A percentile compares a stretch with the other conserved stretches of the same genome.
Conservation (phyloP, 1,284 basidiomycete genomes). For the Pseudozyma tsukubaensis region DNA sequence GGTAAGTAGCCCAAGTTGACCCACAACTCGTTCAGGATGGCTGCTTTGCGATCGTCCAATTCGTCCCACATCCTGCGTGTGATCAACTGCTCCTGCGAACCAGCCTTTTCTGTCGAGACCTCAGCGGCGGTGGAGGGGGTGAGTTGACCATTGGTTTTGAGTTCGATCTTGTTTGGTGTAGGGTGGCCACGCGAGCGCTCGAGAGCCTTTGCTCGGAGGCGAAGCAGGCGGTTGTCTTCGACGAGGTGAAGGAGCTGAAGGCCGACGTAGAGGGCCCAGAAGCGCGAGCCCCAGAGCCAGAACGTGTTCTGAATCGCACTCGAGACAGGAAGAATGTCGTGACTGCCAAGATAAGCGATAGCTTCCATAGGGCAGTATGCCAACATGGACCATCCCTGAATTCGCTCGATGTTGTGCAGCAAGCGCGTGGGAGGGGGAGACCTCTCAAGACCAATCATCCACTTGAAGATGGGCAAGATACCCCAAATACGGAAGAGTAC, state of each 20-base stretch:
- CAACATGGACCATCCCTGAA: slow-evolving; percentile 68
- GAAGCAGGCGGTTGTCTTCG: slow-evolving; percentile 66
- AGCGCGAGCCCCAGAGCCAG: slow-evolving; percentile 59
- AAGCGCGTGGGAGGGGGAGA: slow-evolving; percentile 60
- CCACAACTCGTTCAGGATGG: slow-evolving; percentile 79
- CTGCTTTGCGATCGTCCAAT: slow-evolving; percentile 73
- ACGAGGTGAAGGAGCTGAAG: slow-evolving; percentile 66
- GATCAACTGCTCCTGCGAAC: slow-evolving; percentile 56
- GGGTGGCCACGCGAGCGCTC: slow-evolving; percentile 65
- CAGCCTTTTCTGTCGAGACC: slow-evolving; percentile 29
- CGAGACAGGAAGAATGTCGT: slow-evolving; percentile 61
- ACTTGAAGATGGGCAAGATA: slow-evolving; percentile 67
- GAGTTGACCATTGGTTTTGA: slow-evolving; percentile 29
- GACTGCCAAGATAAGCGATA: slow-evolving; percentile 63
- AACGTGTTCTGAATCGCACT: slow-evolving; percentile 51
- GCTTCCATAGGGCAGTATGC: slow-evolving; percentile 68
- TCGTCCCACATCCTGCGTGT: slow-evolving; percentile 66
- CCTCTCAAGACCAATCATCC: slow-evolving; percentile 65
- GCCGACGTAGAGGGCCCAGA: slow-evolving; percentile 66
- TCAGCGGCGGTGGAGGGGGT: neutral
- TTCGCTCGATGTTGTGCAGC: slow-evolving; percentile 65
- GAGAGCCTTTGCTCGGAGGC: slow-evolving; percentile 63
- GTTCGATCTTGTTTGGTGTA: slow-evolving; percentile 41
- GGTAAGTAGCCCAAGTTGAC: slow-evolving; percentile 82
- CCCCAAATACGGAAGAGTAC: slow-evolving; percentile 66